Evolutionary conservation across 768 basidiomycete species (phyloP).

Genomic region (Hydnum rufescens): DNA sequence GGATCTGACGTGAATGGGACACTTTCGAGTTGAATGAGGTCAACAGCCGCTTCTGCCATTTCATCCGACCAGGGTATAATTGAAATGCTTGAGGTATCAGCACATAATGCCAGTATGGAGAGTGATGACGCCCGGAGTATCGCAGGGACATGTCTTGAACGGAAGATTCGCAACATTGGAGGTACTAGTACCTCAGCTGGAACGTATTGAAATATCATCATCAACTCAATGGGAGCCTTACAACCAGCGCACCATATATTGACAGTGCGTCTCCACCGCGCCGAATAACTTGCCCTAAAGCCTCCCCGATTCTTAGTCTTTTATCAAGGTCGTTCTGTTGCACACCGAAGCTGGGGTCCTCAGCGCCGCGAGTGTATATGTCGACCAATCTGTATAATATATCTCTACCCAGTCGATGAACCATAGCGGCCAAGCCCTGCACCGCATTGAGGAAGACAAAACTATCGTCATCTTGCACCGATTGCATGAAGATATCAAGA

Average conservation of each 20-base stretch:
- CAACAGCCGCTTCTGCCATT: slow-evolving; percentile 47
- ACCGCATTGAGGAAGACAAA: slow-evolving; percentile 87
- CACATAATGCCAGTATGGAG: slow-evolving; percentile 54
- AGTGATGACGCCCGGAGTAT: slow-evolving; percentile 49
- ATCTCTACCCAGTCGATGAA: slow-evolving; percentile 42
- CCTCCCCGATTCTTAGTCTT: slow-evolving; percentile 66
- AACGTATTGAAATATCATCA: not conserved
- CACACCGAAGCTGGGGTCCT: slow-evolving; percentile 20
- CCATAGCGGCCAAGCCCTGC: slow-evolving; percentile 76
- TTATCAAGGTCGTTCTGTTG: slow-evolving; percentile 41
- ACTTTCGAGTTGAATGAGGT: slow-evolving; percentile 34
- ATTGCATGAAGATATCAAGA: slow-evolving; percentile 67
- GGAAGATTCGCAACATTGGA: slow-evolving; percentile 41
- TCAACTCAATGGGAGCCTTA: not conserved
- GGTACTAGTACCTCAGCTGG: slow-evolving; percentile 57
- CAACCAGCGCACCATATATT: slow-evolving; percentile 34
- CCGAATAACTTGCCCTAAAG: slow-evolving; percentile 55
- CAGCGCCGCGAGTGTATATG: slow-evolving; percentile 38
- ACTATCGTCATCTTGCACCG: slow-evolving; percentile 82
- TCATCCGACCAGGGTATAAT: slow-evolving; percentile 42
- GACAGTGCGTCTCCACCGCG: slow-evolving; percentile 50
- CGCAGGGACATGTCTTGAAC: slow-evolving; percentile 41
- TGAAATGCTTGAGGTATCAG: slow-evolving; percentile 40
- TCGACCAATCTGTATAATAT: slow-evolving; percentile 47
- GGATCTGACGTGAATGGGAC: slow-evolving; percentile 9